phyloP scores from a whole-genome alignment of 805 yeast species.

The Candida pseudofarinosa region DNA sequence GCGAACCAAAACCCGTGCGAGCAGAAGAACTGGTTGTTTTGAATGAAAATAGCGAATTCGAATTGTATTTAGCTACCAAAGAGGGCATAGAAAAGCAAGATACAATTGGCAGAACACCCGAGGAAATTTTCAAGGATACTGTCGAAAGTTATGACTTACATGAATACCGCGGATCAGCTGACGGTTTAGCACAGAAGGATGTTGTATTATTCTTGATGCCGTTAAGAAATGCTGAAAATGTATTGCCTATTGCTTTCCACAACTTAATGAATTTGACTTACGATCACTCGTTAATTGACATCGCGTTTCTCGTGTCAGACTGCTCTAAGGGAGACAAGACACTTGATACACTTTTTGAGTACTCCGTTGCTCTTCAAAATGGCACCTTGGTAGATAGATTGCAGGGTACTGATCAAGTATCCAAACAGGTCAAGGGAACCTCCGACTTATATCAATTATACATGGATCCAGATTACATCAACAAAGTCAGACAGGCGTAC shows the following conservation, averaged over 20 bases:
- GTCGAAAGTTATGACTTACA: conserved; percentile 62
- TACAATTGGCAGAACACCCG: conserved; percentile 11
- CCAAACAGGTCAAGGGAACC: conserved; percentile 44
- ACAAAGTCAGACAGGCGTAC: conserved; percentile 54
- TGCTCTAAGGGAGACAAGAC: conserved; percentile 69
- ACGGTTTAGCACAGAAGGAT: conserved; percentile 53
- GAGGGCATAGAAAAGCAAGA: conserved; percentile 21
- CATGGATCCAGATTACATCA: conserved; percentile 62
- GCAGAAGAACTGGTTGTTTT: not conserved
- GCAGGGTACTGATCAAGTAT: conserved; percentile 36
- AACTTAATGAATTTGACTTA: conserved; percentile 84
- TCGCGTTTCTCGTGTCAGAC: conserved; percentile 78
- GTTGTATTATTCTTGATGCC: conserved; percentile 71
- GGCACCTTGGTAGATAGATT: conserved; percentile 56
- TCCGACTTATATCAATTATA: conserved; percentile 62
- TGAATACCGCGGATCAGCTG: conserved; percentile 49
- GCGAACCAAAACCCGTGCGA: not conserved
- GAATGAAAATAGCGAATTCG: conserved; percentile 10
- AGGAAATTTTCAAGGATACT: conserved; percentile 39
- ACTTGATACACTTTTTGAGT: conserved; percentile 59
- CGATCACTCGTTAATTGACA: conserved; percentile 73
- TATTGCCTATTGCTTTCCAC: conserved; percentile 77
- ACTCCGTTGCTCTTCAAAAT: conserved; percentile 63
- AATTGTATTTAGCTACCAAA: conserved; percentile 27
- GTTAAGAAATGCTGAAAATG: conserved; percentile 71